Evolutionary conservation across 2,329 filamentous ascomycete genomes (phyloP).

Genomic region (Zasmidium citrigriseum): DNA sequence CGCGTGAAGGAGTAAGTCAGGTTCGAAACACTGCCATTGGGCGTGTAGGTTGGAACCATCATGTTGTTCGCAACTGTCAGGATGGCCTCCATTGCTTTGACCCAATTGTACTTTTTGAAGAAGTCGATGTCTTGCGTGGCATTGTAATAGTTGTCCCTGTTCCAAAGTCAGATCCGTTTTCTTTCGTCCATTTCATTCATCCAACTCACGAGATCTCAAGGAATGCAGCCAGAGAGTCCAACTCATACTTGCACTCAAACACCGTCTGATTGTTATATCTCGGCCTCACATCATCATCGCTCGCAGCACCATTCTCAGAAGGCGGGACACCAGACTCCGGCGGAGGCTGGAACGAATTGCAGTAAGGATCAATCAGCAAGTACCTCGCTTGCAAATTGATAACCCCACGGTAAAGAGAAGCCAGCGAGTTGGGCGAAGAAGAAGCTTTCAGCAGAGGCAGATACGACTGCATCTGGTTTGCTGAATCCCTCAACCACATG

Average conservation of each 20-base stretch:
- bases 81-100: conserved; percentile 46
- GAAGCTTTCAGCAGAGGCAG: conserved; percentile 61
- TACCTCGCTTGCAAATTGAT: conserved; percentile 73
- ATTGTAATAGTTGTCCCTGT: conserved; percentile 48
- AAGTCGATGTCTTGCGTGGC: conserved; percentile 50
- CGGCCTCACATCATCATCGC: conserved; percentile 45
- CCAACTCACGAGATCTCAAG: conserved; percentile 47
- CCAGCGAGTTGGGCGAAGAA: conserved; percentile 58
- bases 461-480: conserved; percentile 73
- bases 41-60: conserved; percentile 50
- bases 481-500: conserved; percentile 57
- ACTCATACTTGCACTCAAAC: conserved; percentile 57
- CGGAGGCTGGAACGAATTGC: conserved; percentile 56
- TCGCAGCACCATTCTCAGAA: conserved; percentile 41
- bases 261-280: conserved; percentile 45
- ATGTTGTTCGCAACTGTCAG: conserved; percentile 49
- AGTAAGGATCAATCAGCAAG: conserved; percentile 60
- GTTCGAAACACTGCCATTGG: conserved; percentile 44
- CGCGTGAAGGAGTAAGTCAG: conserved; percentile 51
- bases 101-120: conserved; percentile 52
- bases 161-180: background rate
- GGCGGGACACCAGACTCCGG: conserved; percentile 47
- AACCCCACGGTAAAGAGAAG: conserved; percentile 67
- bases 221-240: conserved; percentile 55
- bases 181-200: too few relatives aligned